Base-by-base conservation (phyloP, 2,329 filamentous ascomycete genomes). In the Colletotrichum brevisporum region DNA sequence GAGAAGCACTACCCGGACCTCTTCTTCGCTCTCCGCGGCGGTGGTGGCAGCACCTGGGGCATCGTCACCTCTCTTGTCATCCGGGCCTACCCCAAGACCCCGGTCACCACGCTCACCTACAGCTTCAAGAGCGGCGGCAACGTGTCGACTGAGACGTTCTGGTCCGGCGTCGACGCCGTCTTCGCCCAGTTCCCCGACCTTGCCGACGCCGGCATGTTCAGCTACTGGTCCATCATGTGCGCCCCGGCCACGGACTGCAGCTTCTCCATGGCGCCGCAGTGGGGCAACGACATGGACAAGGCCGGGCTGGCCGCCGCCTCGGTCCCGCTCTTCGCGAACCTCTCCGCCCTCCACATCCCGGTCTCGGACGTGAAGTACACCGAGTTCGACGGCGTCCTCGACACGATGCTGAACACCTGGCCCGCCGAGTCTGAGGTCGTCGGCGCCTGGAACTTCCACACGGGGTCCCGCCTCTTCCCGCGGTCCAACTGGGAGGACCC, bases 1-100 rank as follows among this genome's bases (percentile, higher is more conserved):
- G 71, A 75, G 39, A 78, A 74, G 4, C 72, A 81, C 36, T 79
- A 86, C 48, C 58, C 74, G 0, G 83, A 85, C 62, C 76, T 87
- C 1, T 87, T 85, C 75, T 85, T 82, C 80, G 85, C 84, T 24
- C 74, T 86, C 5, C 80, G 83, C 27, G 85, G 85, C 8, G 85
- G 84, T 0, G 84, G 85, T 6, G 83, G 81, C 9, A 80, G 81
- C 10, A 83, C 81, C 0, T 85, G 81, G 70, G 82, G 82, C 45
- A 76, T 84, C n/a, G 82, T 83, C 5, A 77, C 80, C 9, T 78
- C 76, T 27, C 82, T 80, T 43, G 83, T 82, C 13, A 71, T 84
- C 43, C 79, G 79, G n/a, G 80, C 82, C 13, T 81, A 82, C 52
- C 77, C 80, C 1, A 76, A 80, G 21, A 76, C 76, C 16, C 79